phyloP scores from a whole-genome alignment of 2,329 filamentous ascomycete genomes.

The Aspergillus hortae region DNA sequence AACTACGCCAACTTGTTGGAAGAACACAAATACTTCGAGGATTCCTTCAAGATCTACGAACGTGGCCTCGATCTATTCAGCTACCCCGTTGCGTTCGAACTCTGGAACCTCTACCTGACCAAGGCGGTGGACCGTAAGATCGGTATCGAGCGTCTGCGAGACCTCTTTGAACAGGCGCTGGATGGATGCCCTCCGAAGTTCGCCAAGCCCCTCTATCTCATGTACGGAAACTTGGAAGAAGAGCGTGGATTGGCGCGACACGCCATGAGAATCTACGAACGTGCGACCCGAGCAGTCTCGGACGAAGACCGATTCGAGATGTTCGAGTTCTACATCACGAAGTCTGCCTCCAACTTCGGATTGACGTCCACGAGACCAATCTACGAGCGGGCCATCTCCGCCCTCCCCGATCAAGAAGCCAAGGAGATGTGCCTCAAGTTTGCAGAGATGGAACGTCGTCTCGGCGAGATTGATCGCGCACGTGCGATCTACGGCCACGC shows the following conservation, averaged over 20 bases:
- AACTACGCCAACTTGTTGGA: constrained; percentile 96
- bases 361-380: constrained; percentile 91
- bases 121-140: constrained; percentile 97
- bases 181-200: constrained; percentile 94
- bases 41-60: constrained; percentile 97
- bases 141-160: constrained; percentile 85
- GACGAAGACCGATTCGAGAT: constrained; percentile 94
- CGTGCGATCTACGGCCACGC: constrained; percentile 95
- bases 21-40: constrained; percentile 92
- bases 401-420: constrained; percentile 88
- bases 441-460: constrained; percentile 87
- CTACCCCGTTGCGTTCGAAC: constrained; percentile 95
- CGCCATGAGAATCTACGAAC: constrained; percentile 98
- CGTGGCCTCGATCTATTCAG: constrained; percentile 96
- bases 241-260: constrained; percentile 90
- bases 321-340: constrained; percentile 99
- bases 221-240: constrained; percentile 97
- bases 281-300: constrained; percentile 87
- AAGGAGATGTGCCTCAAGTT: constrained; percentile 99
- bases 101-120: constrained; percentile 97
- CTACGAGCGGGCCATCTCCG: constrained; percentile 91
- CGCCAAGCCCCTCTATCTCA: constrained; percentile 90
- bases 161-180: constrained; percentile 94
- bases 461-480: constrained; percentile 92
- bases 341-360: constrained; percentile 96